A percentile compares a stretch with the other conserved stretches of the same genome.
Conservation (phyloP, 768 basidiomycete species). For the Saitozyma sp. region DNA sequence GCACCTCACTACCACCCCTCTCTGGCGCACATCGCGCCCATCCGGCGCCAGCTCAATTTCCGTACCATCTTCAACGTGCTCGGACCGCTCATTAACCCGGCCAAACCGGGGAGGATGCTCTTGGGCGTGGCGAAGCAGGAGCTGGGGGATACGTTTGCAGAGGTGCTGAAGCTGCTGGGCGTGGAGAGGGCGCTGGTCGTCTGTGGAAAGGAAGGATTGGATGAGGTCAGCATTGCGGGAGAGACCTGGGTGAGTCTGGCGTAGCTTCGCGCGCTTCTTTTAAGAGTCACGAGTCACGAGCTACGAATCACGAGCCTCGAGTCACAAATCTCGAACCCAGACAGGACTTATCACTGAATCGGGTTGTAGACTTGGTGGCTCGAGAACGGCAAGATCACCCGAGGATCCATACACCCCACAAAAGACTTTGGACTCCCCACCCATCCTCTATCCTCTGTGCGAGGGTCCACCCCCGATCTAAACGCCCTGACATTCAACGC, state of each 20-base stretch:
- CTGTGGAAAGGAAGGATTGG: constrained; percentile 84
- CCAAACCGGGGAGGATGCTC: constrained; percentile 80
- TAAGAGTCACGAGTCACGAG: background rate
- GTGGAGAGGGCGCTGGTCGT: constrained; percentile 86
- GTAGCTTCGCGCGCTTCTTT: background rate
- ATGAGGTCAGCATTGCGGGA: constrained; percentile 94
- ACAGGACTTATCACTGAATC: background rate
- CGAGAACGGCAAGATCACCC: constrained; percentile 61
- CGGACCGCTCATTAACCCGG: constrained; percentile 91
- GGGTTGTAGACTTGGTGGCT: constrained; percentile 66
- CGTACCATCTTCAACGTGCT: constrained; percentile 95
- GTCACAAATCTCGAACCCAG: too few species aligned
- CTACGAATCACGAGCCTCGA: too few species aligned
- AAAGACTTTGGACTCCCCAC: constrained; percentile 70
- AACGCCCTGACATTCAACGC: constrained; percentile 73
- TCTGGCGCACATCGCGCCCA: constrained; percentile 75
- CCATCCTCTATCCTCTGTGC: constrained; percentile 70
- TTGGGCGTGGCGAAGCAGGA: constrained; percentile 81
- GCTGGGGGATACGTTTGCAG: constrained; percentile 78
- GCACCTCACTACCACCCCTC: constrained; percentile 91
- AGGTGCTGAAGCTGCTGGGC: constrained; percentile 68
- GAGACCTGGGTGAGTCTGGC: constrained; percentile 68
- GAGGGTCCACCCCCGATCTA: constrained; percentile 70
- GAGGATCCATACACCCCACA: constrained; percentile 65
- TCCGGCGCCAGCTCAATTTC: constrained; percentile 83